Evolutionary conservation across 1,284 basidiomycete species (phyloP), one percentile per base, ranked within the genome.

Genomic region (Austropuccinia psidii): DNA sequence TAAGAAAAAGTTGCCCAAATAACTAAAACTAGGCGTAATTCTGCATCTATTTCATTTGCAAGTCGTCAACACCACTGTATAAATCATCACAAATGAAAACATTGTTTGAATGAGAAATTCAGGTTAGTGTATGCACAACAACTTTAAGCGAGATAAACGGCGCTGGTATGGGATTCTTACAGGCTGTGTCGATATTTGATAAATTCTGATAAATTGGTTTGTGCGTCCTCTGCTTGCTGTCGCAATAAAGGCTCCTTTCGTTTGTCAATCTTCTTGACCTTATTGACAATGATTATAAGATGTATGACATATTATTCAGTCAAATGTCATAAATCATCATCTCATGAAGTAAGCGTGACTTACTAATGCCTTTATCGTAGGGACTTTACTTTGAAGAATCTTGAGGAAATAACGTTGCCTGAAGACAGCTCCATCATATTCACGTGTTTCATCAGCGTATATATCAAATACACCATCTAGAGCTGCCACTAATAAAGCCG

Each of bases 251-350:
- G 58, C 11, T 72, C 57, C 35, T 61, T 62, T 21, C 69, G 27
- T 57, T 72, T 72, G 31, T 72, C 69, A n/a, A 72, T 72, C 27
- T 50, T 72, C 47, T 72, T 72, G 27, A 62, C 69, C 69, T 72
- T 13, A 13, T 39, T 41, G 15, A 29, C 45, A 8, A 24, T n/a
- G n/a, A 27, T 4, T 27, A 57, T n/a, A 57, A 57, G 31, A 27
- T 11, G 19, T 4, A 7, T 7, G 31, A 3, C n/a, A 55, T 3
- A 35, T 35, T 35, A 19, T 33, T 37, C 33, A 31, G 24, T 21
- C 4, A 21, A 27, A 35, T 17, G 24, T 35, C 9, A 1, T 24
- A 9, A 6, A 27, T 15, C 27, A n/a, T 29, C n/a, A 37, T 47
- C 17, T 29, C 2, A 29, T 29, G 54, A 41, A 43, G 21, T 35